phyloP scores from a whole-genome alignment of 2,329 filamentous ascomycete species.

The Arthrobotrys iridis region DNA sequence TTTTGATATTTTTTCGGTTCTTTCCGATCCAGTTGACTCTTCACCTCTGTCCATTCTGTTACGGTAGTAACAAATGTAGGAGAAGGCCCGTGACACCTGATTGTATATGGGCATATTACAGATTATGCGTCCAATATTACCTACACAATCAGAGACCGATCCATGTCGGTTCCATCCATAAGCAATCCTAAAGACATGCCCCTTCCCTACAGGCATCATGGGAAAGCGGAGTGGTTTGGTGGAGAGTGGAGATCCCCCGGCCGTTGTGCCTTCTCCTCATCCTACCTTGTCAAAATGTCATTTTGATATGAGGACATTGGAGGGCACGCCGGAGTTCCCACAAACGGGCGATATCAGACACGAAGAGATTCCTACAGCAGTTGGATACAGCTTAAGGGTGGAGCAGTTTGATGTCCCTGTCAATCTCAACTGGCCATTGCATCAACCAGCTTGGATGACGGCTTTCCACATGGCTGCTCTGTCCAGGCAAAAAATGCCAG shows the following conservation, averaged over 20 bases:
- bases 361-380: slow-evolving; percentile 27
- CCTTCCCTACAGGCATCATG: slow-evolving; percentile 26
- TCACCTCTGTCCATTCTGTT: background rate
- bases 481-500: background rate
- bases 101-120: background rate
- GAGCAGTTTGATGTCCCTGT: slow-evolving; percentile 29
- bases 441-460: background rate
- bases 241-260: slow-evolving; percentile 44
- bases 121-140: slow-evolving; percentile 16
- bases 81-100: background rate
- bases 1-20: background rate
- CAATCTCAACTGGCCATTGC: slow-evolving; percentile 27
- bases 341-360: slow-evolving; percentile 19
- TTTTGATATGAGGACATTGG: slow-evolving; percentile 4
- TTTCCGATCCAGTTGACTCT: background rate
- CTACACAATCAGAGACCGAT: background rate
- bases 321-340: slow-evolving; percentile 23
- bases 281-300: slow-evolving; percentile 15
- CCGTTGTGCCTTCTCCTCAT: slow-evolving; percentile 31
- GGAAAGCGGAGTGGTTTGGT: slow-evolving; percentile 26
- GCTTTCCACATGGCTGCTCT: slow-evolving; percentile 34
- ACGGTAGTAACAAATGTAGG: background rate
- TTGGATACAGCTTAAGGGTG: slow-evolving; percentile 9
- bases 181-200: no score
- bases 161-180: slow-evolving; percentile 35